Evolutionary conservation across 441 rosid species (phyloP).

Genomic region (Dalechampia spathulata): DNA sequence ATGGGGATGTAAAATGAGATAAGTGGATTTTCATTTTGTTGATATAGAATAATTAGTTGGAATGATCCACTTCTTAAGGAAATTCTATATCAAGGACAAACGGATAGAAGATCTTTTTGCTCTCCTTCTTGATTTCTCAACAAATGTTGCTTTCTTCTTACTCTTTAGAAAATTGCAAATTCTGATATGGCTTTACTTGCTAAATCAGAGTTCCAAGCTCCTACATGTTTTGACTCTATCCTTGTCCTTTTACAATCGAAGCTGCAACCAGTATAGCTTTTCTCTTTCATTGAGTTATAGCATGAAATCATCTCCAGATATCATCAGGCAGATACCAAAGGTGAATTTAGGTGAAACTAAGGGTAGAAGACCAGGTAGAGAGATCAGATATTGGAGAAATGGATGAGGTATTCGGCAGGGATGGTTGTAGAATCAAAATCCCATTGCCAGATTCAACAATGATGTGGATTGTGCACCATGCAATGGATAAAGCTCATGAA

Average conservation of each 20-base stretch:
- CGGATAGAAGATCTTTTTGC: neutral
- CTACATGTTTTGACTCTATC: neutral
- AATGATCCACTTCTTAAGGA: slow-evolving; percentile 22
- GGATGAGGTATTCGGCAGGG: slow-evolving; percentile 46
- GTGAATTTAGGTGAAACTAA: too few species aligned
- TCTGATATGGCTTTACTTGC: neutral
- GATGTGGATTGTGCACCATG: slow-evolving; percentile 69
- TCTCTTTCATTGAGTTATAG: neutral
- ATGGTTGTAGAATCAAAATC: slow-evolving; percentile 42
- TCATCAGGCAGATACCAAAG: too few species aligned
- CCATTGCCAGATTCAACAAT: slow-evolving; percentile 70
- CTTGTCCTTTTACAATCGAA: neutral
- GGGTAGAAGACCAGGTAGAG: too few species aligned
- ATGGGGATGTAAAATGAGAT: too few species aligned
- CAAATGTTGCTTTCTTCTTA: neutral
- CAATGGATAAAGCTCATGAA: slow-evolving; percentile 78
- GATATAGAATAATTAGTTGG: neutral
- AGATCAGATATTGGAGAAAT: slow-evolving; percentile 15
- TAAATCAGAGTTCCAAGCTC: neutral
- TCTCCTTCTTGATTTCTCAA: neutral
- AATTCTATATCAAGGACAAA: neutral
- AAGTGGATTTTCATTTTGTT: too few species aligned
- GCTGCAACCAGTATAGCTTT: neutral
- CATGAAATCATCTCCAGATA: neutral
- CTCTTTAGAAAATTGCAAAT: neutral